Base-by-base conservation (phyloP, 2,329 filamentous ascomycete species). In the Penicillium sp. region DNA sequence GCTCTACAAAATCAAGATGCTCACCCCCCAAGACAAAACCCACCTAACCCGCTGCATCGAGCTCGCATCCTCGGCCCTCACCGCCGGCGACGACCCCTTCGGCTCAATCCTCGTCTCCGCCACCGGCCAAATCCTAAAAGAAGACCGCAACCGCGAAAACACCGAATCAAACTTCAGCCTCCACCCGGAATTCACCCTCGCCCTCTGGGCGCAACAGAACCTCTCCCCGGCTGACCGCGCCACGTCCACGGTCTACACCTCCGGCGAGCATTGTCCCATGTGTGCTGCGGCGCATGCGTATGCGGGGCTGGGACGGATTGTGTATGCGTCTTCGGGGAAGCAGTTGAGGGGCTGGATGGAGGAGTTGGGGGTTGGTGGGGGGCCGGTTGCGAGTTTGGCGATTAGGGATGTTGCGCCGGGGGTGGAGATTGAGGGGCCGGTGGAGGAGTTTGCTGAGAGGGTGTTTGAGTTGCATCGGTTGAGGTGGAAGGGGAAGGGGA, bases 201-300 rank as follows among this genome's bases (percentile, higher is more conserved):
- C 54, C 1, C 31, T 51, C 15, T 64, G 62, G 62, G 60, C 62
- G n/a, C 55, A 63, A n/a, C 48, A 60, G 17, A 47, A 64, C 28
- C 15, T 64, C 42, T n/a, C 34, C 3, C 53, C 55, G 0, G 17
- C 55, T 1, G 58, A 59, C 10, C 62, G 62, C 28, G 53, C 60
- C 1, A 20, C 57, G 17, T 51, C 60, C 22, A 64, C 60, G 0
- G 58, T 64, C 28, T 64, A 64, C 52, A 64, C 62, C 4, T 64
- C 62, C 11, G 58, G 60, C 42, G 62, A 64, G 39, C 62, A 64
- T 39, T 64, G 62, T 39, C 60, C 62, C 11, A 64, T 64, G 62
- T 64, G 62, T 34, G 14, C 62, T 10, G 25, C 56, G 39, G 50
- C 56, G 17, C 63, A 65, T 41, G 61, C 63, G 4, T 57, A 60